Base-by-base conservation (phyloP, 345 rosid genomes). In the Carallia pectinifolia region DNA sequence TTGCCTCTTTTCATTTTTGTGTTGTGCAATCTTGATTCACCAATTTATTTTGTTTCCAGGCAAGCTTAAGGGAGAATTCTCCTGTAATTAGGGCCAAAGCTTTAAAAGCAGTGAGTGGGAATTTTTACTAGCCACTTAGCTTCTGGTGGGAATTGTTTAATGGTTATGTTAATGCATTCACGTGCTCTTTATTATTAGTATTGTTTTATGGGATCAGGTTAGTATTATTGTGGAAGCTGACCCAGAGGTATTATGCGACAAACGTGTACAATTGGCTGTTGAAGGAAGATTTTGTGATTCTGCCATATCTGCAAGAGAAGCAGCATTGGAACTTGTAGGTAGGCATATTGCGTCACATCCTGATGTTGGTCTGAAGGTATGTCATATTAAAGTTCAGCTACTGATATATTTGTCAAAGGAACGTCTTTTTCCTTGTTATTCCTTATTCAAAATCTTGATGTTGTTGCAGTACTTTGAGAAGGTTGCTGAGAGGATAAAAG, bases 231-330 rank as follows among this genome's bases (percentile, higher is more conserved):
- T 95, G 65, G 99, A 95, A 85, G 88, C 87, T 76, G 99, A 95
- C 79, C 98, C 99, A 38, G 99, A 90, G 86, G 99, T 95, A 58
- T 79, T 92, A 75, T 79, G 97, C 62, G 98, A 95, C 78, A 88
- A 86, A 68, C 97, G 90, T 69, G 97, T 95, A 65, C 99, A 95
- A 76, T 70, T 86, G 77, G 99, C 99, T 78, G 98, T 95, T 79
- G 97, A 95, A 78, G 99, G 98, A 82, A 89, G 99, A 84, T 92
- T 95, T 81, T 95, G 99, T 70, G 99, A 95, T 81, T 95, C 99
- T 30, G 97, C 99, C 64, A 95, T 92, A 77, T 95, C 99, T 73
- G 99, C 86, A 33, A 95, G 99, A 78, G 98, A 95, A 81, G 98
- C 99, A 54, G 99, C 99, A 58, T 79, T 95, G 76, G 99, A 95